phyloP scores from a whole-genome alignment of 148 eudicot species.

The Arctostaphylos glauca region DNA sequence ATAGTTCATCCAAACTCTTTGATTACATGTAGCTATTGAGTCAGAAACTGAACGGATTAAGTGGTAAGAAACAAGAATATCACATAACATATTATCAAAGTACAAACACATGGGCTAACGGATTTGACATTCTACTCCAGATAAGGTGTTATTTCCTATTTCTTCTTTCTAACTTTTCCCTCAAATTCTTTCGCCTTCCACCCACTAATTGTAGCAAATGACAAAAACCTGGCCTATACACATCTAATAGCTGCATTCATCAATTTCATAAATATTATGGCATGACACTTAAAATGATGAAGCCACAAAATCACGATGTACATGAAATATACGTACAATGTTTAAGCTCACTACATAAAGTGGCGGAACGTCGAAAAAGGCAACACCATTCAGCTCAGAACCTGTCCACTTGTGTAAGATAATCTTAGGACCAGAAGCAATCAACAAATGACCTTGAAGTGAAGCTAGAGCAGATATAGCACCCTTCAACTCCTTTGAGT shows the following conservation, averaged over 20 bases:
- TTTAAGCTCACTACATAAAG: conserved; percentile 98
- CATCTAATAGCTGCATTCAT: background rate
- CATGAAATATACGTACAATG: conserved; percentile 54
- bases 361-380: conserved; percentile 89
- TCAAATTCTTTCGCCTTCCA: background rate
- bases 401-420: conserved; percentile 94
- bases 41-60: background rate
- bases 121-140: background rate
- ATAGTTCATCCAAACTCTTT: background rate
- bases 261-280: background rate
- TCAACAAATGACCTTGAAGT: conserved; percentile 90
- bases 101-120: background rate
- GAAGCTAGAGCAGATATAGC: conserved; percentile 97
- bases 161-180: background rate
- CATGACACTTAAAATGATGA: background rate
- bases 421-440: conserved; percentile 96
- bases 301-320: background rate
- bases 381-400: conserved; percentile 83
- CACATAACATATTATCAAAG: background rate
- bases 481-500: conserved; percentile 93
- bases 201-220: conserved; percentile 1
- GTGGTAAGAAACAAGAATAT: background rate
- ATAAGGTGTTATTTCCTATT: background rate
- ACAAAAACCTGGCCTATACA: background rate
- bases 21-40: background rate